Base-by-base conservation (phyloP, 2,329 filamentous ascomycete genomes). In the Cryphonectria radicalis region DNA sequence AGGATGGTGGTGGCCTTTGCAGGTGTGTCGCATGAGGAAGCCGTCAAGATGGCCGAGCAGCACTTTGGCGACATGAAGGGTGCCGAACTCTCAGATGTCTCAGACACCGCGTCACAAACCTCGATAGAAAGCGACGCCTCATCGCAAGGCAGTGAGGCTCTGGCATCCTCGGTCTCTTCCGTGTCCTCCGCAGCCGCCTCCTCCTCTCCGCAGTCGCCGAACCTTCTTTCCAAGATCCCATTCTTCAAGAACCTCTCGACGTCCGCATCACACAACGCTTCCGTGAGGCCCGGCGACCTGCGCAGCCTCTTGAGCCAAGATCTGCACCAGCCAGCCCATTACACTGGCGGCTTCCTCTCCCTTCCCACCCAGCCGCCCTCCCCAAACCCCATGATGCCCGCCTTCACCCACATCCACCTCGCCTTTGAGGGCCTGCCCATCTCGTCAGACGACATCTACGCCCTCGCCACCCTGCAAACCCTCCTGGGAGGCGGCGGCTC, bases 391-490 rank as follows among this genome's bases (percentile, higher is more conserved):
- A 90, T 91, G 78, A 86, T 93, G 70, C 94, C 93, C 42, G 89
- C 90, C 69, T 91, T 98, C 76, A 97, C 93, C 28, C 93, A 99
- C 82, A 95, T 99, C 77, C 94, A 98, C 84, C 88, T 99, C 75
- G 95, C 94, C 71, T 98, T 99, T 77, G 96, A 99, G 84, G 95
- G 94, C 37, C 89, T 98, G 1, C 94, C 95, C 67, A 96, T 99
- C 78, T 91, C 89, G 32, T 95, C 93, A 3, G 90, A 93, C 17
- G 95, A 98, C 80, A 98, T 99, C 77, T 99, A 98, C 83, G 95
- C 96, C 25, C 90, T 98, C 62, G 96, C 96, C 8, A 97, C 95
- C 0, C 87, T 99, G 1, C 97, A 98, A 82, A 98, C 94, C 1
- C 91, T 99, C 13, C 93, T 99, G 46, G 96, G 96, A 71, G 96